phyloP scores from a whole-genome alignment of 345 rosid species.

The Gossypium raimondii region DNA sequence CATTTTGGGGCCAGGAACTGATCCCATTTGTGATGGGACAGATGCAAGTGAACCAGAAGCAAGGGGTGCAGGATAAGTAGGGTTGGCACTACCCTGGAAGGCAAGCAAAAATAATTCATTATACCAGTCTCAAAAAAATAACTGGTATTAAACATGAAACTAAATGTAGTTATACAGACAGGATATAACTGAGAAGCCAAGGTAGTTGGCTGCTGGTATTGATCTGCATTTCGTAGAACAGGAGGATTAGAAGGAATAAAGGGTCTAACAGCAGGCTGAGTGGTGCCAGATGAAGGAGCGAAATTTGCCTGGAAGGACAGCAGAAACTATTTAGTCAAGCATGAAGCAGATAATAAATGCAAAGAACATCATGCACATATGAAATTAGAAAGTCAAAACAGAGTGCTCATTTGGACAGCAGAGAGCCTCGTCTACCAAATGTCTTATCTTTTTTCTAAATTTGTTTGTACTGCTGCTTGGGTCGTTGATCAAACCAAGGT shows the following conservation, averaged over 20 bases:
- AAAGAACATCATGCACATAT: not conserved
- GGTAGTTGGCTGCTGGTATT: conserved; percentile 74
- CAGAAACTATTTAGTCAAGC: not conserved
- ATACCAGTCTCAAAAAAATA: conserved; percentile 4
- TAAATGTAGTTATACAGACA: conserved; percentile 38
- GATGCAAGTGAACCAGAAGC: conserved; percentile 48
- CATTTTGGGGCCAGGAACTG: conserved; percentile 47
- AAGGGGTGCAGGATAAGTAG: conserved; percentile 50
- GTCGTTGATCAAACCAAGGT: not conserved
- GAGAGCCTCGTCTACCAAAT: not conserved
- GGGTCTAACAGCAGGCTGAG: conserved; percentile 59
- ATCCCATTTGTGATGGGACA: conserved; percentile 44
- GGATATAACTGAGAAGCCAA: conserved; percentile 76
- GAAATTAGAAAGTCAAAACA: not conserved
- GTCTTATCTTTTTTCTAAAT: not conserved
- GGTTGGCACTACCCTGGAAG: conserved; percentile 56
- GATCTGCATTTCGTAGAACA: conserved; percentile 70
- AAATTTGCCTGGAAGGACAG: conserved; percentile 48
- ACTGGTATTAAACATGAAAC: conserved; percentile 5
- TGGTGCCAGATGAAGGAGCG: conserved; percentile 38
- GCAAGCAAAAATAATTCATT: conserved; percentile 17
- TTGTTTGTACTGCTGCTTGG: not conserved
- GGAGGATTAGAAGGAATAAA: conserved; percentile 82
- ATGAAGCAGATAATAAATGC: no score
- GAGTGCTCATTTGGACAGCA: not conserved